Base-by-base conservation (phyloP, 148 eudicot species). In the Dianthus caryophyllus region DNA sequence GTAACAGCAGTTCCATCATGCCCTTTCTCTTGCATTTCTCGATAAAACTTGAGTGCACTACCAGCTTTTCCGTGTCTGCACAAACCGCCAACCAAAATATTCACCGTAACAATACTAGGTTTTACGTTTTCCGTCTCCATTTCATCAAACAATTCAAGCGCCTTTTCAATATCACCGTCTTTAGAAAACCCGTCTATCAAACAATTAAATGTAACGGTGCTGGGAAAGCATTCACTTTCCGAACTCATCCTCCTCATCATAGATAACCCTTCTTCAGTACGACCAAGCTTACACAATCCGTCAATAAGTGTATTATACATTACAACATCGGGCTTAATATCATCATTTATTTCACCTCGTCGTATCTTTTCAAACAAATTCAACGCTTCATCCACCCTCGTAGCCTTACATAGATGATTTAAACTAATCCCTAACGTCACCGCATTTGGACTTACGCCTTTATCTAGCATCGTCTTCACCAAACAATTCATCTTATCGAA, bases 261-360 rank as follows among this genome's bases (percentile, higher is more conserved):
- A 31, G 44, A 67, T 33, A 84, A 72, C 0, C 86, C 99, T 73
- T 90, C 90, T 55, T 83, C 89, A 53, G 77, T 71, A 46, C 92
- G 82, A 5, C 92, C 97, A 54, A 53, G 78, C 69, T 90, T 90
- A 76, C 97, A 90, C 6, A 90, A 65, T 22, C 97, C 96, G 62
- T 86, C 84, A 84, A 94, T 82, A 39, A 94, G 55, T 46, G 84
- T 90, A 78, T 94, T 94, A 60, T 85, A 84, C 50, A 90, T 62
- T 26, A 94, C 61, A 33, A 81, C 80, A 81, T 94, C 99, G 0
- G 96, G 87, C 66, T 84, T 74, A 63, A 86, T 71, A 0, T 61
- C 22, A 56, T 73, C 46, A 21, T 74, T 89, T 46, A 73, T 73
- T 18, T 65, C 71, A 22, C 80, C 92, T n/a, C 60, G 83, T 50